Evolutionary conservation across 2,329 filamentous ascomycete genomes (phyloP).

Genomic region (Calonectria henricotiae): DNA sequence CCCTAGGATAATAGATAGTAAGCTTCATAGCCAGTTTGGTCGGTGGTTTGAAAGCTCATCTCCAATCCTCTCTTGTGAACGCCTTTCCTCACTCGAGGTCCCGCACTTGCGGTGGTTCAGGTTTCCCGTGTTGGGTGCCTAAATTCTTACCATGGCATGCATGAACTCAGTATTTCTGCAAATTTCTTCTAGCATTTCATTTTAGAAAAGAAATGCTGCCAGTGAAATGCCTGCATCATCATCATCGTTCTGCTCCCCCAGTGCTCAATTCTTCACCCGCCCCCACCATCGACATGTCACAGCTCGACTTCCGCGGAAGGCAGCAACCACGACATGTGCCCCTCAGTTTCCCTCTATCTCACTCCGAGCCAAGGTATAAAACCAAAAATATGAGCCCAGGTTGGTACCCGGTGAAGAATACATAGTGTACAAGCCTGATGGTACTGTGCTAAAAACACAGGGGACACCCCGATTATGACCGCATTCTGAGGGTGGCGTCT

Average conservation of each 20-base stretch:
- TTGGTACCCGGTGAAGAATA: constrained; percentile 7
- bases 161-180: constrained; percentile 15
- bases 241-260: constrained; percentile 17
- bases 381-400: constrained; percentile 10
- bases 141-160: not conserved
- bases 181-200: not conserved
- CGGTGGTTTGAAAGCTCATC: too few relatives aligned
- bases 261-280: not conserved
- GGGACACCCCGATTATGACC: not conserved
- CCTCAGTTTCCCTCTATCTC: constrained; percentile 9
- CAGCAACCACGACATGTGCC: not conserved
- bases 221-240: not conserved
- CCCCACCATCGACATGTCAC: constrained; percentile 1
- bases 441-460: not conserved
- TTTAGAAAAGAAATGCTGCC: not conserved
- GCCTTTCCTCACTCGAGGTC: not conserved
- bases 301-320: not conserved
- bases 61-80: too few relatives aligned
- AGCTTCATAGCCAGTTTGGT: too few relatives aligned
- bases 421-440: not conserved
- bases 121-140: not conserved
- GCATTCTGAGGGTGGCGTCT: constrained; percentile 10
- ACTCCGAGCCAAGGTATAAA: constrained; percentile 5
- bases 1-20: too few relatives aligned
- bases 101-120: not conserved